Evolutionary conservation across 2,329 filamentous ascomycete species (phyloP).

Genomic region (Colletotrichum sp.): DNA sequence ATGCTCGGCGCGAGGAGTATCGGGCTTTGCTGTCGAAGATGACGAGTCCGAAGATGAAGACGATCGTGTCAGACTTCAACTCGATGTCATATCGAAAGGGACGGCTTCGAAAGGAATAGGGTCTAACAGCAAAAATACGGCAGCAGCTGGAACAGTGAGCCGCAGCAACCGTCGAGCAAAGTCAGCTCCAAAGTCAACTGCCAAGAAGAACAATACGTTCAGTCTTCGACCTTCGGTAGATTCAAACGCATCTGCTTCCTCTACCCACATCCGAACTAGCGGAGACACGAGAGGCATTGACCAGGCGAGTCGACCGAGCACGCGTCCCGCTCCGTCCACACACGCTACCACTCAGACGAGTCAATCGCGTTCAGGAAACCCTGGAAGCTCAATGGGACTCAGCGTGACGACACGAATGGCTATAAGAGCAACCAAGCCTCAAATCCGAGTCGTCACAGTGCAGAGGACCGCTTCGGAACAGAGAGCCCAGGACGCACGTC

Average conservation of each 20-base stretch:
- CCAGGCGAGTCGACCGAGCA: neutral
- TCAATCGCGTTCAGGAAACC: neutral
- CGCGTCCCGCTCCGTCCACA: neutral
- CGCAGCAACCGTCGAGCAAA: neutral
- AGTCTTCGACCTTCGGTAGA: neutral
- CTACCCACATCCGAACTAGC: neutral
- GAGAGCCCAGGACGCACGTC: neutral
- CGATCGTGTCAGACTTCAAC: neutral
- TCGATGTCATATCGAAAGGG: neutral
- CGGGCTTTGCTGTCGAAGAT: neutral
- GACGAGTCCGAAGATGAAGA: neutral
- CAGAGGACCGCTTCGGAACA: neutral
- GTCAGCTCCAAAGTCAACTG: neutral
- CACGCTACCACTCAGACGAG: neutral
- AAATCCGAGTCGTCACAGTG: neutral
- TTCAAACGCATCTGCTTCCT: neutral
- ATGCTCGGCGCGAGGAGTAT: neutral
- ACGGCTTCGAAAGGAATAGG: neutral
- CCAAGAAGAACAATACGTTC: neutral
- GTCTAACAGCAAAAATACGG: neutral
- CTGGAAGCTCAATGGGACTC: neutral
- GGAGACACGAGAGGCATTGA: neutral
- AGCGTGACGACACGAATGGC: neutral
- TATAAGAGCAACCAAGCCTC: neutral
- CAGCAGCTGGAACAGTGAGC: neutral